Percentiles rank a stretch among this genome's conserved stretches.
These are phyloP conservation scores for Delitschia confertaspora DNA, from an alignment of 495 filamentous ascomycete species.

Conservation along the genomic window DNA sequence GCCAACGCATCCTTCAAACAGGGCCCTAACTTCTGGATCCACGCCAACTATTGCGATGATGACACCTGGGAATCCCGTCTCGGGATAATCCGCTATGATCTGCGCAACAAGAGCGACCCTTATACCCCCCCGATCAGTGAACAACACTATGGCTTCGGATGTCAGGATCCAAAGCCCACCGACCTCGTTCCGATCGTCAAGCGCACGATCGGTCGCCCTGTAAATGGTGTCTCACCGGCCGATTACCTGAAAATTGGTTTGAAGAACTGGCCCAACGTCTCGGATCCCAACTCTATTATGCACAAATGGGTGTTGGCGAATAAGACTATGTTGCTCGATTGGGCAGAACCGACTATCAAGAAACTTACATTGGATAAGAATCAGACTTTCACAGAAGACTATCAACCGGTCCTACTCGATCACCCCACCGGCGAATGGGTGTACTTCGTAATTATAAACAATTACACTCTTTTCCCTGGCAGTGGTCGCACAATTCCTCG, in stretches of 20 bases:
- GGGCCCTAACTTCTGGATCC: conserved; percentile 58
- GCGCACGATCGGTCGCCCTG: no score
- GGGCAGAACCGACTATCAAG: conserved; percentile 38
- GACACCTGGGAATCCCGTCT: no score
- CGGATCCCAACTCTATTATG: no score
- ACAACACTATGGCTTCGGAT: no score
- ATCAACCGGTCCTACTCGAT: conserved; percentile 34
- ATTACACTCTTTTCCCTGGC: conserved; percentile 8
- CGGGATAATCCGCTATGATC: conserved; percentile 43
- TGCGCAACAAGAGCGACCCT: no score
- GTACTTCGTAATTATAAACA: conserved; percentile 41
- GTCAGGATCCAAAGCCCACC: no score
- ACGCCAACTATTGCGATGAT: conserved; percentile 42
- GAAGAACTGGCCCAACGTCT: no score
- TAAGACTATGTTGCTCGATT: conserved; percentile 38
- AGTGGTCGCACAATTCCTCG: not conserved
- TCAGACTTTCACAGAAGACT: conserved; percentile 29
- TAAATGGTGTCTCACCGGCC: no score
- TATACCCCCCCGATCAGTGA: no score
- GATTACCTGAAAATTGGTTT: no score
- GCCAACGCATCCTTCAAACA: conserved; percentile 39
- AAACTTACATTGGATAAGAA: conserved; percentile 36
- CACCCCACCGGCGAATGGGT: conserved; percentile 39
- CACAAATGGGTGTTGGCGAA: conserved; percentile 41
- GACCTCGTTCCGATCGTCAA: no score